Evolutionary conservation across 495 filamentous ascomycete genomes (phyloP).

Genomic region (Penicillium pancosmium): DNA sequence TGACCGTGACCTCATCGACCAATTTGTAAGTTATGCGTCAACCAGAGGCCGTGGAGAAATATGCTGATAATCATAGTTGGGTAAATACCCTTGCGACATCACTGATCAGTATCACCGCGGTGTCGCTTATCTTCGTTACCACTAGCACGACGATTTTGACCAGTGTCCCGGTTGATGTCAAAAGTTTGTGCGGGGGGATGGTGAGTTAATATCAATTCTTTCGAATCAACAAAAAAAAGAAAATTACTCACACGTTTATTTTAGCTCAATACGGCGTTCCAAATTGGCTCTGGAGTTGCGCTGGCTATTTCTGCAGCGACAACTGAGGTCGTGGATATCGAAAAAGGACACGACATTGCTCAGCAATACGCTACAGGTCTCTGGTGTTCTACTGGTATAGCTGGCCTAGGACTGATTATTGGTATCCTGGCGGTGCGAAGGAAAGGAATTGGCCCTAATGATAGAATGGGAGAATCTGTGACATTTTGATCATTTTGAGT

Average conservation of each 20-base stretch:
- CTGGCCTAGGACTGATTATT: conserved; percentile 34
- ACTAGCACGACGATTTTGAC: conserved; percentile 41
- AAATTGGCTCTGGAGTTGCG: conserved; percentile 42
- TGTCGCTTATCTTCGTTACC: conserved; percentile 41
- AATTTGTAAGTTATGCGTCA: conserved; percentile 29
- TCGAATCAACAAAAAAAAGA: neutral
- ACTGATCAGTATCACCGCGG: conserved; percentile 42
- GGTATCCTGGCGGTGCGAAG: conserved; percentile 31
- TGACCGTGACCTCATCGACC: conserved; percentile 29
- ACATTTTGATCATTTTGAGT: conserved; percentile 22
- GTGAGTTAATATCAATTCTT: conserved; percentile 12
- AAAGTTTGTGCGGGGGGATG: conserved; percentile 41
- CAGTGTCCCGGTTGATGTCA: conserved; percentile 38
- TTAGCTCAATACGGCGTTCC: conserved; percentile 43
- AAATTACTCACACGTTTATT: conserved; percentile 3
- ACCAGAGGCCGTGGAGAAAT: neutral
- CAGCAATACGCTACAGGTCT: conserved; percentile 41
- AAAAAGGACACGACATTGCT: conserved; percentile 32
- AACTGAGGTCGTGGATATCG: conserved; percentile 37
- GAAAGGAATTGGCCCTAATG: conserved; percentile 34
- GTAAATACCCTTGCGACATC: conserved; percentile 39
- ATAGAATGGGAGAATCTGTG: conserved; percentile 28
- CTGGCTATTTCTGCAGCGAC: conserved; percentile 42
- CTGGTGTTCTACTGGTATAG: conserved; percentile 39
- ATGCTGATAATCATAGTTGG: conserved; percentile 31